These are phyloP conservation scores for Mucuna pruriens DNA, from an alignment of 306 rosid genomes.

Conservation along the genomic window DNA sequence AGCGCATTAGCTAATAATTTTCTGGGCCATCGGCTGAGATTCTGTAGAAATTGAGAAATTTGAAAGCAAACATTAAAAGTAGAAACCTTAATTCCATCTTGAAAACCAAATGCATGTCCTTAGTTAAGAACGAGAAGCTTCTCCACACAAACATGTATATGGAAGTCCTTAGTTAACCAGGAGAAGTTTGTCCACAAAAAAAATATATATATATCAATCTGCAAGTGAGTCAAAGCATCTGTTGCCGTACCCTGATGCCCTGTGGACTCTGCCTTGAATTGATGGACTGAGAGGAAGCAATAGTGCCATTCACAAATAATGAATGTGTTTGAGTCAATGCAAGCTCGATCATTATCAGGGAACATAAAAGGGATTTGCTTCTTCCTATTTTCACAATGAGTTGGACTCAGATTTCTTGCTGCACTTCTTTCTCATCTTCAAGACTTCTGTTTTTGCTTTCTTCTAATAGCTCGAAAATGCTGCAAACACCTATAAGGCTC, in stretches of 20 bases:
- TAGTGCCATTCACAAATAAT: constrained; percentile 18
- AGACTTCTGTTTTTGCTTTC: constrained; percentile 49
- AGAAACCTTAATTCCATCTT: too few species aligned
- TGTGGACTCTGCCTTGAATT: neutral
- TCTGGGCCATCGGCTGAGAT: neutral
- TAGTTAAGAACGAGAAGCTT: too few species aligned
- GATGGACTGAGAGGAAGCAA: neutral
- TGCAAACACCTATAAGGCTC: constrained; percentile 64
- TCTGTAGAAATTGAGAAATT: neutral
- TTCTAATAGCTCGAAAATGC: constrained; percentile 55
- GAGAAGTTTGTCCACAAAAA: neutral
- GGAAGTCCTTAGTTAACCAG: neutral
- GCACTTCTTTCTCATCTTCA: constrained; percentile 18
- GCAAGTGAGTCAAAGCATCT: constrained; percentile 5
- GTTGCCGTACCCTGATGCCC: neutral
- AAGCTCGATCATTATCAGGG: neutral
- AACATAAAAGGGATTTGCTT: neutral
- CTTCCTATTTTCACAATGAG: constrained; percentile 20
- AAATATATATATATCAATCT: neutral
- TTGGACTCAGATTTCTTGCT: constrained; percentile 32
- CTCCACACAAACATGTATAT: too few species aligned
- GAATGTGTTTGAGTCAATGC: constrained; percentile 7
- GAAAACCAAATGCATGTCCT: neutral
- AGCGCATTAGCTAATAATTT: too few species aligned
- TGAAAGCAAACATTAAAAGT: neutral